These are phyloP conservation scores for Penicillium turbatum DNA, from an alignment of 495 filamentous ascomycete genomes.

Conservation along the genomic window DNA sequence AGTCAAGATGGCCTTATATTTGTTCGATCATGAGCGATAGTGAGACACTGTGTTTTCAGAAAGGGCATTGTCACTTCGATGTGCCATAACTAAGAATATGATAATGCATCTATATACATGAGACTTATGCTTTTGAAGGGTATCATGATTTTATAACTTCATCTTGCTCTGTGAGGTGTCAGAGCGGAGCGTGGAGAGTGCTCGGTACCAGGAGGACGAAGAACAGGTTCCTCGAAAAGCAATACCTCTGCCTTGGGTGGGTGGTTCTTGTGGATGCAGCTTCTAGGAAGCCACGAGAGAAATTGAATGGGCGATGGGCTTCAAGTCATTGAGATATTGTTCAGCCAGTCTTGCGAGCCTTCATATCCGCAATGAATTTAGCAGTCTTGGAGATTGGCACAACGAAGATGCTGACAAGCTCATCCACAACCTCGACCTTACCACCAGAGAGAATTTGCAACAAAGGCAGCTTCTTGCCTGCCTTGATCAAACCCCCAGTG, in stretches of 20 bases:
- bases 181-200: background rate
- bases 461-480: constrained; percentile 77
- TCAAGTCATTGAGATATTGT: background rate
- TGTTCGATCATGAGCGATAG: background rate
- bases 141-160: constrained; percentile 5
- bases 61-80: background rate
- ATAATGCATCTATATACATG: constrained; percentile 11
- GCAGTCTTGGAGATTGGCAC: constrained; percentile 64
- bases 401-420: constrained; percentile 73
- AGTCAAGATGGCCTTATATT: background rate
- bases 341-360: constrained; percentile 52
- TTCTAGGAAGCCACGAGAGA: background rate
- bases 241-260: background rate
- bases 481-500: constrained; percentile 76
- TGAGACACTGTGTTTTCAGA: background rate
- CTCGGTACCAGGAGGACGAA: background rate
- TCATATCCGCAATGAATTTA: constrained; percentile 80
- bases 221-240: background rate
- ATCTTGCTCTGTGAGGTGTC: background rate
- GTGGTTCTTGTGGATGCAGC: background rate
- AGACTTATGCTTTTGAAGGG: constrained; percentile 2
- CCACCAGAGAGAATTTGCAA: constrained; percentile 67
- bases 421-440: constrained; percentile 86
- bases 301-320: background rate
- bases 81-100: constrained; percentile 1